Percentiles rank a stretch among this genome's conserved stretches.
These are phyloP conservation scores for Fusarium oxysporum DNA, from an alignment of 2,329 filamentous ascomycete species.

Conservation along the genomic window DNA sequence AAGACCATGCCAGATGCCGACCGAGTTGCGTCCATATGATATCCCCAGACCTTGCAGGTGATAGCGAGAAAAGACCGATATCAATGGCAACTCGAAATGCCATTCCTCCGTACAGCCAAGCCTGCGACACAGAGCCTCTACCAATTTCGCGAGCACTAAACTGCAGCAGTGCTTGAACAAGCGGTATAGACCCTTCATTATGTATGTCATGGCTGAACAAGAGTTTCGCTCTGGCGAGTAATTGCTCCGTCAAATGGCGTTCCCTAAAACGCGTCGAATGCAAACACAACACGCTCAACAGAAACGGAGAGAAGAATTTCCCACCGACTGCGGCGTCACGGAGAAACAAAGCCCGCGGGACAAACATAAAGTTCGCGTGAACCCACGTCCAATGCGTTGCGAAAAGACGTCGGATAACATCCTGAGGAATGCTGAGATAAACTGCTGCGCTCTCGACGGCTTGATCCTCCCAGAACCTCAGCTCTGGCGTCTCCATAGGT, in stretches of 20 bases:
- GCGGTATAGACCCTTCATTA: background rate
- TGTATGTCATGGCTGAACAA: constrained; percentile 1
- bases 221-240: background rate
- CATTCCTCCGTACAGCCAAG: background rate
- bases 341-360: background rate
- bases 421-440: background rate
- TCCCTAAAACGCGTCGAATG: background rate
- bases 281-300: background rate
- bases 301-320: background rate
- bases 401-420: background rate
- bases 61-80: background rate
- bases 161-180: background rate
- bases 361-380: background rate
- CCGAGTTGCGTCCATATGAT: background rate
- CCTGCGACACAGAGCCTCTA: background rate
- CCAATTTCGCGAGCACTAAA: background rate
- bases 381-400: constrained; percentile 6
- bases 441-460: background rate
- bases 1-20: background rate
- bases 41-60: background rate
- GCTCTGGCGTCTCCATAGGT: background rate
- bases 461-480: background rate
- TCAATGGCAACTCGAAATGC: constrained; percentile 1
- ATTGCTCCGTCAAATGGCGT: fast-evolving
- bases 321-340: background rate